Conservation (phyloP, 176 grass and related monocot genomes). For the Aegilops umbellulata region DNA sequence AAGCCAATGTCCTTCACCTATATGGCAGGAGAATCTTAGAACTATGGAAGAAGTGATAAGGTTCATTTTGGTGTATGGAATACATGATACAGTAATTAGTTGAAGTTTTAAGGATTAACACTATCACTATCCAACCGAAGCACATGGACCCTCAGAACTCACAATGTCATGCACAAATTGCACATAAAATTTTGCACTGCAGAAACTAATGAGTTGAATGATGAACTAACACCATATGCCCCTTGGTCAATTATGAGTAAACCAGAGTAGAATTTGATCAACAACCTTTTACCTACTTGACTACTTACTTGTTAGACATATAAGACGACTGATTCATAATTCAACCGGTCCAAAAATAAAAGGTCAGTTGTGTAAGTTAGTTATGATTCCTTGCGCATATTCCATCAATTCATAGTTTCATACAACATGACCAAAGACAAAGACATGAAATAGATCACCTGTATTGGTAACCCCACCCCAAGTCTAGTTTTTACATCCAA, state of each 20-base stretch:
- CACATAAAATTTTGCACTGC: neutral
- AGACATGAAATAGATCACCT: constrained; percentile 52
- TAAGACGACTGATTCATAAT: neutral
- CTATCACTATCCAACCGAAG: neutral
- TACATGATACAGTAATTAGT: neutral
- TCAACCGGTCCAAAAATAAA: neutral
- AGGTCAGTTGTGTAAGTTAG: constrained; percentile 7
- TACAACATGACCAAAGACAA: constrained; percentile 7
- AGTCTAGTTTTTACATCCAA: constrained; percentile 92
- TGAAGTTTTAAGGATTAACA: neutral
- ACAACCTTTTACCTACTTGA: neutral
- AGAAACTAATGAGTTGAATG: constrained; percentile 1
- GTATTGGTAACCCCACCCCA: constrained; percentile 89
- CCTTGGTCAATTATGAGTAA: neutral
- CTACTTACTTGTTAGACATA: neutral
- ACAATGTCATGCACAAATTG: neutral
- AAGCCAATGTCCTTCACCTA: constrained; percentile 92
- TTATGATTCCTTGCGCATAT: neutral
- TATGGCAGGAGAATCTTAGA: constrained; percentile 18
- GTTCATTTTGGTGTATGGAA: constrained; percentile 2
- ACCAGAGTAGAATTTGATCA: neutral
- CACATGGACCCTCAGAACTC: constrained; percentile 1
- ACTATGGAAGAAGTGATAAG: neutral
- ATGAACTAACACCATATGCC: neutral
- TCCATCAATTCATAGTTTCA: neutral